These are phyloP conservation scores for Asterionellopsis glacialis DNA, from an alignment of 108 stramenopile species.

Conservation along the genomic window DNA sequence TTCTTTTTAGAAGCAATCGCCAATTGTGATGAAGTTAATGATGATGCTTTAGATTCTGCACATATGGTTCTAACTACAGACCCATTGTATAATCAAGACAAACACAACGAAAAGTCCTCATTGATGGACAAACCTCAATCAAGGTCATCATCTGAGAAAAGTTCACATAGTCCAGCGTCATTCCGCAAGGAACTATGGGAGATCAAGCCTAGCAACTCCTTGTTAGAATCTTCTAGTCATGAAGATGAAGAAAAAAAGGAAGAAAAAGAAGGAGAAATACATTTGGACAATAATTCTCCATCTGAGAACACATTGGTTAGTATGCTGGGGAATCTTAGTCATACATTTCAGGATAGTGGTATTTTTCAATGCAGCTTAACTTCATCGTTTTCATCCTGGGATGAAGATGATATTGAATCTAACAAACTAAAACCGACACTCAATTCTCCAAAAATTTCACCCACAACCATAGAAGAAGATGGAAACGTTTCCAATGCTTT, in stretches of 20 bases:
- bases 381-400: background rate
- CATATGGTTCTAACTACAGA: background rate
- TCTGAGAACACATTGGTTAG: background rate
- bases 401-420: background rate
- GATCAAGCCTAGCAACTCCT: background rate
- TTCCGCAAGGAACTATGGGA: conserved; percentile 7
- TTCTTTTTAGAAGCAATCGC: too few relatives aligned
- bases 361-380: background rate
- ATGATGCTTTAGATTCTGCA: background rate
- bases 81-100: background rate
- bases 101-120: background rate
- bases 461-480: conserved; percentile 7
- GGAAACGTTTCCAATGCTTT: conserved; percentile 14
- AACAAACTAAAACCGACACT: background rate
- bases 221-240: background rate
- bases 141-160: too few relatives aligned
- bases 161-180: background rate
- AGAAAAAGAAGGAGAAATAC: too few relatives aligned
- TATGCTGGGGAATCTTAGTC: background rate
- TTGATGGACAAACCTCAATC: background rate
- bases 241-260: background rate
- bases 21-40: too few relatives aligned
- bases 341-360: background rate
- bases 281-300: background rate
- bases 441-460: background rate